Evolutionary conservation across 2,329 filamentous ascomycete genomes (phyloP).

Genomic region (Talaromyces sp.): DNA sequence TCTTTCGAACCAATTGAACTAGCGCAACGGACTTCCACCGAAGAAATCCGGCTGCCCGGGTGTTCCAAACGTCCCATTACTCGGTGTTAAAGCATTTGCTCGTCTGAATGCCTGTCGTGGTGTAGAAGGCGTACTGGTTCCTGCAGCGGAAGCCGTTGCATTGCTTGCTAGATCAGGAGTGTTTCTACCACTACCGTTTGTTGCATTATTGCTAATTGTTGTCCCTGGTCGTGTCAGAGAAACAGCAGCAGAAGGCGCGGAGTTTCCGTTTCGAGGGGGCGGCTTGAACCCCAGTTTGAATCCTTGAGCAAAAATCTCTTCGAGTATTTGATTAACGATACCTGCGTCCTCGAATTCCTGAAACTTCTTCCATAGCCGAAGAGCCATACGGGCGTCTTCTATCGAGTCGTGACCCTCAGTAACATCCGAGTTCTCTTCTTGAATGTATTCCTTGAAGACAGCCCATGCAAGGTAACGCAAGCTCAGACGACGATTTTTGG

Average conservation of each 20-base stretch:
- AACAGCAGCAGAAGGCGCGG: slow-evolving; percentile 4
- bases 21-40: slow-evolving; percentile 39
- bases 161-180: slow-evolving; percentile 32
- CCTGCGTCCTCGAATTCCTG: slow-evolving; percentile 84
- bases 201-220: slow-evolving; percentile 33
- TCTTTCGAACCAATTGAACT: not conserved
- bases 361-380: slow-evolving; percentile 86
- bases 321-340: slow-evolving; percentile 74
- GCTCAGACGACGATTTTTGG: slow-evolving; percentile 78
- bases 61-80: slow-evolving; percentile 40
- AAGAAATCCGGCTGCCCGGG: slow-evolving; percentile 39
- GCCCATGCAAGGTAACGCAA: slow-evolving; percentile 89
- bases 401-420: slow-evolving; percentile 75
- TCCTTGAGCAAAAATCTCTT: slow-evolving; percentile 74
- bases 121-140: slow-evolving; percentile 37
- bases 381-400: slow-evolving; percentile 86
- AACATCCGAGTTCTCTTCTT: slow-evolving; percentile 63
- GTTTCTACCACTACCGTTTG: slow-evolving; percentile 40
- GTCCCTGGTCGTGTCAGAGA: slow-evolving; percentile 37
- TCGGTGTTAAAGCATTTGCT: slow-evolving; percentile 42
- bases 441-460: slow-evolving; percentile 88
- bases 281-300: slow-evolving; percentile 57
- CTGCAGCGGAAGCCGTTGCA: slow-evolving; percentile 1
- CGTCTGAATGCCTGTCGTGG: slow-evolving; percentile 42
- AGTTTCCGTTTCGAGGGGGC: slow-evolving; percentile 42